Base-by-base conservation (phyloP, 768 basidiomycete genomes). In the Podaxis sp. region DNA sequence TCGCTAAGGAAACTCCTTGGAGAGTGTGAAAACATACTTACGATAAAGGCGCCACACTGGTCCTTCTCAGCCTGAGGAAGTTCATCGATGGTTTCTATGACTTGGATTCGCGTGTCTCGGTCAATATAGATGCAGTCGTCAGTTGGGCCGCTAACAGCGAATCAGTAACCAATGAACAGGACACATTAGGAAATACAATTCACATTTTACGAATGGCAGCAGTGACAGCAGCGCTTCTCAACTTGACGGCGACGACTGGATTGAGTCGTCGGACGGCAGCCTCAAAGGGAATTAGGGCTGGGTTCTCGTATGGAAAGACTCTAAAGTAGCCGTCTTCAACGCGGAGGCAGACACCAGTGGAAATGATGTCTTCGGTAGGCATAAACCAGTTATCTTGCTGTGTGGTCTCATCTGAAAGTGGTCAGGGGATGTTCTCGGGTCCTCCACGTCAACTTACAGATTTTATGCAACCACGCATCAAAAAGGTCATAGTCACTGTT, bases 291-390 rank as follows among this genome's bases (percentile, higher is more conserved):
- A 86, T 79, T 28, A 95, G 83, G 38, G 80, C 81, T 4, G 81
- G 78, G 70, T 91, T 91, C 72, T 94, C 88, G 70, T 93, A 93
- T 0, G 93, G 93, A 70, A 93, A 95, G n/a, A 93, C 87, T 28
- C 93, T 86, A 71, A 90, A 93, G 66, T 82, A 82, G 37, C 76
- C 76, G 60, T 76, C 74, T 62, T 78, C 82, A 26, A 88, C 88
- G 53, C 90, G 85, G 52, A 93, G 77, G 65, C 87, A 89, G 51
- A 92, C 91, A 54, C 91, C 90, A 0, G 87, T 87, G 33, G 88
- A 81, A 66, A 87, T 73, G 49, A 87, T 84, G 67, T 91, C 89
- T 66, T 88, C 85, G 0, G 85, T 80, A 17, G 89, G 89, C 76
- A 90, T 90, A 74, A 93, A 91, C 90, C 90, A 92, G 48, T 90